Percentiles rank a stretch among this genome's conserved stretches.
These are phyloP conservation scores for Globisporangium polare DNA, from an alignment of 352 stramenopile species.

Conservation along the genomic window DNA sequence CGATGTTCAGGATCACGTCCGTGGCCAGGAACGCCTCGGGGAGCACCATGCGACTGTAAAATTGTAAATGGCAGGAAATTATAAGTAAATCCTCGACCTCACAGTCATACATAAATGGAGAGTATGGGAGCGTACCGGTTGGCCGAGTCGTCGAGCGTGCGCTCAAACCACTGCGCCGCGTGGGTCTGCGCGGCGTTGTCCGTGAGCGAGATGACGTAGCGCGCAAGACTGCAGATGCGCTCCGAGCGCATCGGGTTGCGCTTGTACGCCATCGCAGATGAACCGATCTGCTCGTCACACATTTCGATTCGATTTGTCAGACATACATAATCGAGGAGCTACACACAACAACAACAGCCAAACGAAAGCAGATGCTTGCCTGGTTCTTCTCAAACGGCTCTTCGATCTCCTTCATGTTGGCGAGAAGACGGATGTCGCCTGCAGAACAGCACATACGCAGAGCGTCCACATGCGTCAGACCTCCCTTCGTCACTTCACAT, in stretches of 20 bases:
- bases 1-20: conserved; percentile 98
- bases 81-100: no score
- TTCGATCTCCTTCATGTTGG: conserved; percentile 99
- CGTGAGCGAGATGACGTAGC: conserved; percentile 98
- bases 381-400: conserved; percentile 92
- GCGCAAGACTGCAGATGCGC: conserved; percentile 95
- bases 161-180: conserved; percentile 98
- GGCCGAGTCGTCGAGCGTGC: conserved; percentile 98
- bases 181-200: conserved; percentile 96
- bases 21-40: conserved; percentile 97
- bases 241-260: conserved; percentile 99
- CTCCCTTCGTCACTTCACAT: no score
- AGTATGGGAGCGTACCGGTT: conserved; percentile 73
- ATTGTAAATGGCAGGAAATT: no score
- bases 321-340: background rate
- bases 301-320: no score
- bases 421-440: conserved; percentile 97
- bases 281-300: conserved; percentile 82
- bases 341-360: background rate
- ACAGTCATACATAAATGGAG: no score
- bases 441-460: background rate
- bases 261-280: conserved; percentile 99
- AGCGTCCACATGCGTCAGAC: background rate
- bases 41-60: conserved; percentile 91
- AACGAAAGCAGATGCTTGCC: conserved; percentile 9